These are phyloP conservation scores for Zopfia rhizophila DNA, from an alignment of 2,329 filamentous ascomycete species.

Conservation along the genomic window DNA sequence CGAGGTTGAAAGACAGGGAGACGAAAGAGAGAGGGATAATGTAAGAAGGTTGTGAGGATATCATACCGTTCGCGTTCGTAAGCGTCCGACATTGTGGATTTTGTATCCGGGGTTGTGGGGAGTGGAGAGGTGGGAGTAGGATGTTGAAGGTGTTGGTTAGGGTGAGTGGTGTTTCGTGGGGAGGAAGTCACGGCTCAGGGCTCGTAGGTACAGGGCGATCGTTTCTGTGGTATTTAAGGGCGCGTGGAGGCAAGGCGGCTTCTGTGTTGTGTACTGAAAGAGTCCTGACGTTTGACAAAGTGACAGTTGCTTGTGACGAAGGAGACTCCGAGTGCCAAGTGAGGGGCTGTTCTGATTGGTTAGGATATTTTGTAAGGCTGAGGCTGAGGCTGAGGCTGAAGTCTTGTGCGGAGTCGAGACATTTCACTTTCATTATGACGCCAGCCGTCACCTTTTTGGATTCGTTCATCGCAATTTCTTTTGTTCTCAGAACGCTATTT, in stretches of 20 bases:
- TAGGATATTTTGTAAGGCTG: conserved; percentile 2
- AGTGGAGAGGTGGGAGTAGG: background rate
- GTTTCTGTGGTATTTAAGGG: background rate
- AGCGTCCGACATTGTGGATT: conserved; percentile 63
- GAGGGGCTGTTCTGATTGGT: background rate
- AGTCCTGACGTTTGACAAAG: background rate
- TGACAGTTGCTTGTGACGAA: conserved; percentile 4
- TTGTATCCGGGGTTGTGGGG: conserved; percentile 1
- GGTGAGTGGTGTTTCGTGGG: background rate
- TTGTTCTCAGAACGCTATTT: background rate
- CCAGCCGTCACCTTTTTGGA: background rate
- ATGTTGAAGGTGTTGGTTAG: background rate
- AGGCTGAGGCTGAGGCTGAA: too few relatives aligned
- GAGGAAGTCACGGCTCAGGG: background rate
- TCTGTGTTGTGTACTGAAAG: background rate
- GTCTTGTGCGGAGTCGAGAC: too few relatives aligned
- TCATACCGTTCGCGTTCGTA: conserved; percentile 69
- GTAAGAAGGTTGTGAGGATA: conserved; percentile 44
- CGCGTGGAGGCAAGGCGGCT: background rate
- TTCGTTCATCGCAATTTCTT: background rate
- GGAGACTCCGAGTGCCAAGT: conserved; percentile 6
- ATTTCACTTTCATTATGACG: too few relatives aligned
- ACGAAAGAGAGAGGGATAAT: conserved; percentile 1
- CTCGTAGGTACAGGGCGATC: background rate
- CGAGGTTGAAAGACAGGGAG: conserved; percentile 6